Evolutionary conservation across 1,284 basidiomycete species (phyloP), one percentile per base, ranked within the genome.

Genomic region (Apiotrichum akiyoshidainum): DNA sequence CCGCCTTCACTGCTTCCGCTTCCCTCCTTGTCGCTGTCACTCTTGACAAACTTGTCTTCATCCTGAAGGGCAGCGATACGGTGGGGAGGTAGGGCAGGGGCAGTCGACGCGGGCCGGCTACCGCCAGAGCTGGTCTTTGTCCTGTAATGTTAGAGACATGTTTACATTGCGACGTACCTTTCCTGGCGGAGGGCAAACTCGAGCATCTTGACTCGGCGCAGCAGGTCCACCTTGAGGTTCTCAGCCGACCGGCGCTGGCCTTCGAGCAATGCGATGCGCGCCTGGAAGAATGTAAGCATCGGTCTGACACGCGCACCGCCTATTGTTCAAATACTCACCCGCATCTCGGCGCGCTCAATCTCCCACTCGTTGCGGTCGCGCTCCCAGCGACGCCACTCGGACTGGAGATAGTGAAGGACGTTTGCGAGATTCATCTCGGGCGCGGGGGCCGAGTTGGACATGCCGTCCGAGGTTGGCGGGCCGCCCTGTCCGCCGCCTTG

Each of bases 281-380:
- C 93, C 89, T 93, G 26, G 26, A 71, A 22, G 5, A n/a, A 17
- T 19, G 54, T 58, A 45, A 64, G 62, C 40, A 57, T n/a, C n/a
- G 40, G 7, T 34, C 19, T 5, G 21, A 21, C 12, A 34, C 33
- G n/a, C 31, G 17, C 16, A 33, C 14, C 22, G 26, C 31, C 16
- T n/a, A 11, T 5, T 41, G 37, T 41, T 33, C 19, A 5, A 14
- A 42, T 12, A 85, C 88, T 70, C 68, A 92, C 94, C 82, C 94
- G 84, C 92, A 99, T 96, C 80, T 99, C 95, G 39, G 96, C 95
- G 67, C 95, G 83, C 80, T 99, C 95, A 71, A 99, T 99, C 82
- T 98, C 95, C 95, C 94, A 99, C 79, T 98, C 94, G 77, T 99
- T 99, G 70, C 95, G 85, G 80, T 99, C 94, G 75, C 92, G 87